Evolutionary conservation across 768 basidiomycete species (phyloP), one percentile per base, ranked within the genome.

Genomic region (Tulasnella sp.): DNA sequence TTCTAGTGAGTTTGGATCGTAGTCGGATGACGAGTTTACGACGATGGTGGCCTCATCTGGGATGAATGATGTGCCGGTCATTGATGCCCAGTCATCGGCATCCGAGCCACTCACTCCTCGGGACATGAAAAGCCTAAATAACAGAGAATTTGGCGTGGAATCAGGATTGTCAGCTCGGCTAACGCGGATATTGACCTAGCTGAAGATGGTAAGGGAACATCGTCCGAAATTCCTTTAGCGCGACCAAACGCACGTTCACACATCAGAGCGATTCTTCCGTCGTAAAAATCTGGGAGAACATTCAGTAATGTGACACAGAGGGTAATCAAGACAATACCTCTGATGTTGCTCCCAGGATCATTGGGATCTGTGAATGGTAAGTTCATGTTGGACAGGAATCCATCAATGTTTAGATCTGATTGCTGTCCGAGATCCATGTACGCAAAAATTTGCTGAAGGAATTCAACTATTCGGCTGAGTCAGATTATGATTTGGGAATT

Each of bases 231-330:
- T n/a, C n/a, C n/a, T n/a, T n/a, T n/a, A n/a, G n/a, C n/a, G n/a
- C n/a, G 20, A 4, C 27, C 24, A 15, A 29, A 44, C 5, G n/a
- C 39, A 10, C 24, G n/a, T 42, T 43, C 49, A 15, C 37, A 42
- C 8, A 27, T 37, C 2, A 43, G 39, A 44, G 37, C 49, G 40
- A 51, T 32, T 31, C 16, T 32, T 9, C 2, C 10, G 16, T 51
- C 49, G 34, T 48, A 48, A 12, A 51, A 27, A 25, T 41, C 49
- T 51, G 28, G 16, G 7, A 29, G 62, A 13, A 71, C 53, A 29
- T 58, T 63, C 4, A 68, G 6, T 9, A 24, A 25, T 8, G 25
- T 65, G 13, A 70, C 57, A 19, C 65, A 53, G 53, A 74, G 20
- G 13, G 22, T 43, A 28, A n/a, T 29, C 5, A 27, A 24, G 27